These are phyloP conservation scores for Eucalyptus victrix DNA, from an alignment of 345 rosid genomes.

Conservation along the genomic window DNA sequence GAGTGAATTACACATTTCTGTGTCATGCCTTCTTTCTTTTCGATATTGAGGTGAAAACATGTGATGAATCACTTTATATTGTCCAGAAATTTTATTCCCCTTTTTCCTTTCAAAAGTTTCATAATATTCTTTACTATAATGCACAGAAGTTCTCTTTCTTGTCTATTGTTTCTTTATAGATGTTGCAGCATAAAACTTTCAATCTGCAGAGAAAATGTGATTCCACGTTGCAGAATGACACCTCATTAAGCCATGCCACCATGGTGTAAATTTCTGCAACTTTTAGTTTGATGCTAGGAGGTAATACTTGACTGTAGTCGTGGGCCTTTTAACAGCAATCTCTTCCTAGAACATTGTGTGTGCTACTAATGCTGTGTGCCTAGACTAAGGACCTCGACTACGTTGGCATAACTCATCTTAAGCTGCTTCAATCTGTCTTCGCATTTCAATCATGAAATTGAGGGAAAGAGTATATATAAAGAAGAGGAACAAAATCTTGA, in stretches of 20 bases:
- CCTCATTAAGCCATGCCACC: not conserved
- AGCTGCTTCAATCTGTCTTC: not conserved
- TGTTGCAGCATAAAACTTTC: not conserved
- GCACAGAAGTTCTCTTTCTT: not conserved
- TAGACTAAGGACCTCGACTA: not conserved
- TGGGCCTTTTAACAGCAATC: not conserved
- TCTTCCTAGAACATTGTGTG: not conserved
- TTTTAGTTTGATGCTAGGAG: too few species aligned
- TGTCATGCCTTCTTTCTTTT: not conserved
- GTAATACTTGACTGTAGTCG: too few species aligned
- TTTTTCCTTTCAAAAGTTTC: not conserved
- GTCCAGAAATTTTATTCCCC: not conserved
- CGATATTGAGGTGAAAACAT: not conserved
- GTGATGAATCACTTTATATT: not conserved
- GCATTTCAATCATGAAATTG: not conserved
- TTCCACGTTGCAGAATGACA: too few species aligned
- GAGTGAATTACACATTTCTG: not conserved
- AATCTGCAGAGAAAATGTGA: not conserved
- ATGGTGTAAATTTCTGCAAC: not conserved
- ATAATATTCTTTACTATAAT: not conserved
- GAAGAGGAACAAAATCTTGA: not conserved
- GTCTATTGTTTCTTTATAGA: too few species aligned
- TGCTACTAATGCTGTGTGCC: not conserved
- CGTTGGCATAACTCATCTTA: not conserved
- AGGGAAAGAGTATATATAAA: too few species aligned